A percentile compares a stretch with the other conserved stretches of the same genome.
These are phyloP conservation scores for Chaetomidium leptoderma DNA, from an alignment of 495 filamentous ascomycete genomes.

Conservation along the genomic window DNA sequence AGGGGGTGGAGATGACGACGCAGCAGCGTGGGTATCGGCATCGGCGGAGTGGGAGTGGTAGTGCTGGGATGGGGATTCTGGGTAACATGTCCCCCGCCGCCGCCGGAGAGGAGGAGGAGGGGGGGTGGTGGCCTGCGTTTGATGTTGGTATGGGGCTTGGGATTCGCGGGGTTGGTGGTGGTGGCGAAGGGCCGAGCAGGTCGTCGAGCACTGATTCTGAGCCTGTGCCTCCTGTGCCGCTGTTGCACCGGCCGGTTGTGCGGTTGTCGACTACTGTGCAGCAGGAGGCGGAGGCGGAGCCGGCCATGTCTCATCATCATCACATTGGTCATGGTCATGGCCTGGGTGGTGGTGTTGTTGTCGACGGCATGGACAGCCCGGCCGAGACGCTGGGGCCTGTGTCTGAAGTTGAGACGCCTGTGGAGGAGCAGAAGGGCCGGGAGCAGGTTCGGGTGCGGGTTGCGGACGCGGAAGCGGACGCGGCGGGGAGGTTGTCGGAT, in stretches of 20 bases:
- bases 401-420: conserved; percentile 27
- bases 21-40: not conserved
- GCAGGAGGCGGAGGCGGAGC: not conserved
- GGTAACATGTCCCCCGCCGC: not conserved
- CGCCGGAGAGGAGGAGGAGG: too few species aligned
- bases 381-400: conserved; percentile 30
- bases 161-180: not conserved
- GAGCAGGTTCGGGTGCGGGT: not conserved
- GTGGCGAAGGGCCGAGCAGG: not conserved
- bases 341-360: not conserved
- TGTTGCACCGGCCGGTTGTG: not conserved
- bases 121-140: conserved; percentile 9
- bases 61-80: not conserved
- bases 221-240: not conserved
- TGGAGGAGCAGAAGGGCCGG: not conserved
- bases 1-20: not conserved
- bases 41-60: conserved; percentile 8
- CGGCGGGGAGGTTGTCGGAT: conserved; percentile 5
- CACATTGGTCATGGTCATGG: too few species aligned
- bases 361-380: conserved; percentile 22
- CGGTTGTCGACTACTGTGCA: too few species aligned
- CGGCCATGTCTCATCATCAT: too few species aligned
- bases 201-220: not conserved
- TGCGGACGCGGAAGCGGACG: not conserved
- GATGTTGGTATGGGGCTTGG: not conserved